These are phyloP conservation scores for Ceratocystis eucalypticola DNA, from an alignment of 2,329 filamentous ascomycete species.

Conservation along the genomic window DNA sequence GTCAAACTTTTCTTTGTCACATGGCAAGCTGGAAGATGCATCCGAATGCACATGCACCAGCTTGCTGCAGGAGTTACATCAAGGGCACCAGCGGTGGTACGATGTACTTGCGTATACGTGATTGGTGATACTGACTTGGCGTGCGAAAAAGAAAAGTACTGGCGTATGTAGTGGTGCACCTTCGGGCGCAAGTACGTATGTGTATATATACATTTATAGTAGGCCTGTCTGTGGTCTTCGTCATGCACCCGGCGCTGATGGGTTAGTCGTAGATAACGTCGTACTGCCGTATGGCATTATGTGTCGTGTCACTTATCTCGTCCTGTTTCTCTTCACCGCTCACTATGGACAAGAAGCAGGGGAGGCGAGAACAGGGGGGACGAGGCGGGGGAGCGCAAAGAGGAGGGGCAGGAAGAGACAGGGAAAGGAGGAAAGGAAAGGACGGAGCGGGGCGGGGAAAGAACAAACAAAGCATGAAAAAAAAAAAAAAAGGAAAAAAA, in stretches of 20 bases:
- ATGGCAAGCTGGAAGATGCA: slow-evolving; percentile 7
- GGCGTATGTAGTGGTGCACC: too few relatives aligned
- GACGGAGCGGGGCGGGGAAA: not conserved
- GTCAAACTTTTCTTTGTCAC: slow-evolving; percentile 4
- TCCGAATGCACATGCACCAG: not conserved
- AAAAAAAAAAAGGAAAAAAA: not conserved
- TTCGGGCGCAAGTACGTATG: not conserved
- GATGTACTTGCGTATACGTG: too few relatives aligned
- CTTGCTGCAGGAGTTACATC: not conserved
- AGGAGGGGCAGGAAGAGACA: not conserved
- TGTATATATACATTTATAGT: not conserved
- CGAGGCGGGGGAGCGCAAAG: not conserved
- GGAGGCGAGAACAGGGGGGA: not conserved
- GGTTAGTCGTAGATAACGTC: not conserved
- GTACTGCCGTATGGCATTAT: not conserved
- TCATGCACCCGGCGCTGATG: not conserved
- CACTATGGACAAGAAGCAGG: not conserved
- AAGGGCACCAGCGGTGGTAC: too few relatives aligned
- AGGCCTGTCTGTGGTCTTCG: not conserved
- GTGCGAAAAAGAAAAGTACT: too few relatives aligned
- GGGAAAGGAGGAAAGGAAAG: not conserved
- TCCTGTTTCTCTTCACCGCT: not conserved
- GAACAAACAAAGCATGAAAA: not conserved
- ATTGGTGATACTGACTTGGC: too few relatives aligned
- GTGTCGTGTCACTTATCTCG: slow-evolving; percentile 4